A percentile compares a stretch with the other conserved stretches of the same genome.
These are phyloP conservation scores for Quillaja saponaria DNA, from an alignment of 306 rosid species.

Conservation along the genomic window DNA sequence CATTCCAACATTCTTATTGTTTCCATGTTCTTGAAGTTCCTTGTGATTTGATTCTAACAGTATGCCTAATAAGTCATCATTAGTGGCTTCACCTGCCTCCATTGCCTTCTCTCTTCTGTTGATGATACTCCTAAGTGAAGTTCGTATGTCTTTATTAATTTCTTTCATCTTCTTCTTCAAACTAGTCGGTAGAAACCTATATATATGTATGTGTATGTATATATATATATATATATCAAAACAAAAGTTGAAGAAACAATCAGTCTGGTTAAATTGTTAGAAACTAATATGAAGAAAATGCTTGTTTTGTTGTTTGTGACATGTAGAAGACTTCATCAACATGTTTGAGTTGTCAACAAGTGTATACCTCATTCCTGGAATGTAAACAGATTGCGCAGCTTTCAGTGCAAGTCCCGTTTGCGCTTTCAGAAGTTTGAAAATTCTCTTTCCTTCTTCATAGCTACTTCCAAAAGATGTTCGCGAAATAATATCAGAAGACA, in stretches of 20 bases:
- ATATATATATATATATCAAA: too few relatives aligned
- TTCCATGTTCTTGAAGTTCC: constrained; percentile 45
- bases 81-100: constrained; percentile 36
- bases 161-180: constrained; percentile 26
- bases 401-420: not conserved
- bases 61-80: constrained; percentile 30
- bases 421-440: not conserved
- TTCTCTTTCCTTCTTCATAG: not conserved
- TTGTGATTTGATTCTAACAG: constrained; percentile 49
- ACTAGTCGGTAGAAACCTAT: constrained; percentile 43
- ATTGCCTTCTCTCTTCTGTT: constrained; percentile 31
- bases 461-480: constrained; percentile 5
- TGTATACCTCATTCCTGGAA: not conserved
- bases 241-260: not conserved
- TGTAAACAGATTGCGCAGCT: not conserved
- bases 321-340: too few relatives aligned
- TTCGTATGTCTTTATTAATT: constrained; percentile 26
- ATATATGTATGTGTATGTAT: too few relatives aligned
- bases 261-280: not conserved
- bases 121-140: constrained; percentile 31
- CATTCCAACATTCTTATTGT: constrained; percentile 44
- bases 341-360: too few relatives aligned
- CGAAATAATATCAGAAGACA: not conserved
- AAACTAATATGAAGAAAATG: not conserved
- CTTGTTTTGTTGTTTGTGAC: too few relatives aligned